Conservation (phyloP, 2,329 filamentous ascomycete species). For the Lecanicillium sp. region DNA sequence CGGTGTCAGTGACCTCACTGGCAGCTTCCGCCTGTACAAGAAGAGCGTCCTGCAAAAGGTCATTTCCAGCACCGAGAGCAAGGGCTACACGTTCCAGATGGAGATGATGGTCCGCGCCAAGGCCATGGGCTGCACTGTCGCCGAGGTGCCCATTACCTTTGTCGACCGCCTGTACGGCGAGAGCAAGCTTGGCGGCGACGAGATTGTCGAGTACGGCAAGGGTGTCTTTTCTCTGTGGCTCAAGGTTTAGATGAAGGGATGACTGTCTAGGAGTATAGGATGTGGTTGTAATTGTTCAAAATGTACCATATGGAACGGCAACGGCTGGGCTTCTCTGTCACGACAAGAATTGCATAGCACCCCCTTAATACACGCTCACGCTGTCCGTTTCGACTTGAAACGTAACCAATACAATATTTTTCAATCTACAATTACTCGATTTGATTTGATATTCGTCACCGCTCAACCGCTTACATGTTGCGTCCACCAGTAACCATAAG, state of each 20-base stretch:
- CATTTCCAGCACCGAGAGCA: conserved; percentile 84
- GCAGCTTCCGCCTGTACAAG: conserved; percentile 93
- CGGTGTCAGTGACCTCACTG: conserved; percentile 91
- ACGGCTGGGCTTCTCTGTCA: too few relatives aligned
- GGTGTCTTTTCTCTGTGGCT: conserved; percentile 71
- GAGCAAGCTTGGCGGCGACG: conserved; percentile 86
- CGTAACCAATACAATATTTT: too few relatives aligned
- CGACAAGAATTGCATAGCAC: too few relatives aligned
- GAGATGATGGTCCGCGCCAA: conserved; percentile 98
- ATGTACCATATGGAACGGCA: too few relatives aligned
- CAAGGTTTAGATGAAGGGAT: conserved; percentile 48
- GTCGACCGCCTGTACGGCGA: conserved; percentile 94
- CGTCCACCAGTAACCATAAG: conserved; percentile 77
- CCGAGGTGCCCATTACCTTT: conserved; percentile 93
- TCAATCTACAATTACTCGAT: too few relatives aligned
- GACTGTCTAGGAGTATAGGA: too few relatives aligned
- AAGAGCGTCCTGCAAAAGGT: conserved; percentile 81
- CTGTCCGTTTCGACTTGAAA: too few relatives aligned
- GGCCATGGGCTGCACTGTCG: conserved; percentile 88
- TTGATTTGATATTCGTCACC: too few relatives aligned
- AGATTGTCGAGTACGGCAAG: conserved; percentile 96
- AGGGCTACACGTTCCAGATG: conserved; percentile 99
- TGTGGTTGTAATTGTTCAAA: too few relatives aligned
- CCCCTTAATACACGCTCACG: too few relatives aligned
- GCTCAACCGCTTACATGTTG: conserved; percentile 43